Conservation (phyloP, 495 filamentous ascomycete species). For the Penicillium mononematosum region DNA sequence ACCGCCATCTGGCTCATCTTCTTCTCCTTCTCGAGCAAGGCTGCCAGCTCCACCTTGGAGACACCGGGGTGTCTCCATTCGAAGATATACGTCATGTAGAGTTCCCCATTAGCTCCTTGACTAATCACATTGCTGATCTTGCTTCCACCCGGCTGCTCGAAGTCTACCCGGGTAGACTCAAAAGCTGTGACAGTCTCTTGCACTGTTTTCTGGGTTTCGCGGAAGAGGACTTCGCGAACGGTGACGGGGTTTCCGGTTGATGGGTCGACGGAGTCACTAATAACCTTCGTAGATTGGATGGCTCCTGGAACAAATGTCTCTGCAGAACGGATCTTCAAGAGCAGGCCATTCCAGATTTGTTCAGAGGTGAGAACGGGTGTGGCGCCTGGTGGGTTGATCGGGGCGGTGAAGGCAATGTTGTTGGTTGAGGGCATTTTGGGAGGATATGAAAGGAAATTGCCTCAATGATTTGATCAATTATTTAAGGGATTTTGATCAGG, state of each 20-base stretch:
- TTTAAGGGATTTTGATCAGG: background rate
- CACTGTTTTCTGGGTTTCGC: slow-evolving; percentile 22
- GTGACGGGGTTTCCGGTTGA: slow-evolving; percentile 29
- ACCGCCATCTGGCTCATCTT: slow-evolving; percentile 34
- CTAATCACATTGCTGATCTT: slow-evolving; percentile 52
- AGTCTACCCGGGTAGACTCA: slow-evolving; percentile 31
- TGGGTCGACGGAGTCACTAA: slow-evolving; percentile 35
- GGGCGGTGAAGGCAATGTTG: slow-evolving; percentile 49
- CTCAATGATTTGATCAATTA: background rate
- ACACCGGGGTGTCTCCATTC: slow-evolving; percentile 47
- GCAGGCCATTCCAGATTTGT: slow-evolving; percentile 53
- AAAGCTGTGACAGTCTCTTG: slow-evolving; percentile 30
- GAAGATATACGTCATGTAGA: slow-evolving; percentile 56
- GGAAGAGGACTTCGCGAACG: slow-evolving; percentile 28
- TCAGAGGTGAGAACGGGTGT: slow-evolving; percentile 39
- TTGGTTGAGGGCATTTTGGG: slow-evolving; percentile 31
- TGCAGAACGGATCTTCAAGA: slow-evolving; percentile 49
- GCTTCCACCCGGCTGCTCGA: slow-evolving; percentile 34
- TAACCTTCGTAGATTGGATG: slow-evolving; percentile 43
- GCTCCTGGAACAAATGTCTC: slow-evolving; percentile 50
- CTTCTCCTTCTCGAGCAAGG: slow-evolving; percentile 31
- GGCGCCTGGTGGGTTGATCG: slow-evolving; percentile 49
- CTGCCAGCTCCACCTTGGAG: slow-evolving; percentile 31
- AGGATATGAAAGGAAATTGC: background rate
- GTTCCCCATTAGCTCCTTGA: slow-evolving; percentile 40